A percentile compares a stretch with the other conserved stretches of the same genome.
Conservation (phyloP, 2,329 filamentous ascomycete genomes). For the Alternaria angustiovoidea region DNA sequence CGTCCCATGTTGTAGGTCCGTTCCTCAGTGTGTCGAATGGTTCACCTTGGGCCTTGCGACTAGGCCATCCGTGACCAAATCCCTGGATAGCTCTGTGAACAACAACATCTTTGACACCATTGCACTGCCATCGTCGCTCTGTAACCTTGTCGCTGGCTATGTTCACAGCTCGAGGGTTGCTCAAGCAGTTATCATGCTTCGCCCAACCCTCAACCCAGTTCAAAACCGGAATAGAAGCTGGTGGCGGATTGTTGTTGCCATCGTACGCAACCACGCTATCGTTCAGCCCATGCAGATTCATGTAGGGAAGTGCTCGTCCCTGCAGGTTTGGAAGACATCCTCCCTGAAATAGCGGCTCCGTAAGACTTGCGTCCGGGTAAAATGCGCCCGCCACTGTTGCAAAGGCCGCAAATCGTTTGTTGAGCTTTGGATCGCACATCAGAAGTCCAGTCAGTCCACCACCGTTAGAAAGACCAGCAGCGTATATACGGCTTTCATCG, state of each 20-base stretch:
- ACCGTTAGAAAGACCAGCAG: conserved; percentile 62
- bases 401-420: conserved; percentile 57
- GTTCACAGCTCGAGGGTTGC: neutral
- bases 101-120: conserved; percentile 20
- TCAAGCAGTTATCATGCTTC: conserved; percentile 15
- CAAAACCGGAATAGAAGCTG: conserved; percentile 24
- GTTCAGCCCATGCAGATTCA: conserved; percentile 34
- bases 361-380: conserved; percentile 42
- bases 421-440: conserved; percentile 55
- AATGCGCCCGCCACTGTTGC: conserved; percentile 56
- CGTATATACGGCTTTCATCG: conserved; percentile 54
- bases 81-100: conserved; percentile 23
- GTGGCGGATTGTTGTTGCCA: conserved; percentile 25
- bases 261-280: conserved; percentile 35
- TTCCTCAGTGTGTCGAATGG: conserved; percentile 27
- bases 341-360: conserved; percentile 27
- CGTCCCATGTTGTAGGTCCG: conserved; percentile 33
- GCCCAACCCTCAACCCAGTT: conserved; percentile 26
- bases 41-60: conserved; percentile 24
- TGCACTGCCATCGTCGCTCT: conserved; percentile 27
- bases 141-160: conserved; percentile 22
- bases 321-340: conserved; percentile 17
- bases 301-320: conserved; percentile 18
- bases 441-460: conserved; percentile 59
- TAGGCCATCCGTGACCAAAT: conserved; percentile 40